Percentiles rank a stretch among this genome's conserved stretches.
phyloP scores from a whole-genome alignment of 345 rosid species.

The Eucalyptus regnans region DNA sequence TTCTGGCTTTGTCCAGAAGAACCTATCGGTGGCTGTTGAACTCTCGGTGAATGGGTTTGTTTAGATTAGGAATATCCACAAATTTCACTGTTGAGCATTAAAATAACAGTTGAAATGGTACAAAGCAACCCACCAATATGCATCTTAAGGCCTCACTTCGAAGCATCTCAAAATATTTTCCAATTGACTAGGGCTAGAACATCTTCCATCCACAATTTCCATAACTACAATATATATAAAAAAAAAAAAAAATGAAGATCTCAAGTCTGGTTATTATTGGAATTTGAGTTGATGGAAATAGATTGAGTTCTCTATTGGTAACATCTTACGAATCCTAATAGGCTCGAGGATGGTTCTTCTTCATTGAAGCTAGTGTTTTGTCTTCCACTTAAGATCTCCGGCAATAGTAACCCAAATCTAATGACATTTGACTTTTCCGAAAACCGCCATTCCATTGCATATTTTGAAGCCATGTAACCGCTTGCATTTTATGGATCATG shows the following conservation, averaged over 20 bases:
- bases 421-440: neutral
- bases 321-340: constrained; percentile 12
- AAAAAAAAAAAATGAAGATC: no score
- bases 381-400: constrained; percentile 23
- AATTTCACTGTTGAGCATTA: neutral
- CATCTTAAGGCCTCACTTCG: neutral
- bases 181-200: no score
- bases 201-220: no score
- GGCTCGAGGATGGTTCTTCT: constrained; percentile 5
- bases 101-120: neutral
- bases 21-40: rapidly evolving
- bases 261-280: no score
- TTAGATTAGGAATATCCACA: neutral
- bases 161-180: neutral
- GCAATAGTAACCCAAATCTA: neutral
- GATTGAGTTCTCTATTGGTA: neutral
- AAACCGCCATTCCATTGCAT: no score
- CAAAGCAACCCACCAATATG: neutral
- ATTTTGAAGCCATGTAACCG: no score
- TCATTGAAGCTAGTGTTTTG: constrained; percentile 12
- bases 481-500: no score
- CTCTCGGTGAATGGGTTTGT: neutral
- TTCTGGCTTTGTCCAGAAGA: neutral
- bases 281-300: neutral
- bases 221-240: no score